A percentile compares a stretch with the other conserved stretches of the same genome.
These are phyloP conservation scores for Penicillium sp. DNA, from an alignment of 2,329 filamentous ascomycete species.

Conservation along the genomic window DNA sequence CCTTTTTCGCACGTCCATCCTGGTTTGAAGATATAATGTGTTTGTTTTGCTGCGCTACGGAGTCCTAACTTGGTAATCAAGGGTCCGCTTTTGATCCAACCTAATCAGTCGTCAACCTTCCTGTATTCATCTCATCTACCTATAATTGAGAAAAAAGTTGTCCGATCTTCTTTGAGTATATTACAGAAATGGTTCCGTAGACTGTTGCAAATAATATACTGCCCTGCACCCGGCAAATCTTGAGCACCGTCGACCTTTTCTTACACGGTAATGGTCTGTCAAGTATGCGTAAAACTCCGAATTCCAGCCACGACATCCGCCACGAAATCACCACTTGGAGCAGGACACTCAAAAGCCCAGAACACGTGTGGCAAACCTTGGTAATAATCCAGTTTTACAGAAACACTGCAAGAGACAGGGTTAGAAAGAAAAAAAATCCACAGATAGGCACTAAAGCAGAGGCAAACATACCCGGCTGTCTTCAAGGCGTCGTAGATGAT, in stretches of 20 bases:
- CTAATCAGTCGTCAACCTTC: too few species aligned
- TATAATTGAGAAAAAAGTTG: too few species aligned
- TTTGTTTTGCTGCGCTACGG: too few species aligned
- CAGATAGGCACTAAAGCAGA: background rate
- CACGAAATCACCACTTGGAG: constrained; percentile 5
- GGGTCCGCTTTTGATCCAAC: too few species aligned
- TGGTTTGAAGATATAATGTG: too few species aligned
- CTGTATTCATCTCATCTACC: too few species aligned
- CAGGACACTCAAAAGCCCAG: constrained; percentile 5
- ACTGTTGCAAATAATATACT: too few species aligned
- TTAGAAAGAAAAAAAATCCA: background rate
- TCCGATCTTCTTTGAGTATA: too few species aligned
- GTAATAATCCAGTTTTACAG: constrained; percentile 6
- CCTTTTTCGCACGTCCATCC: too few species aligned
- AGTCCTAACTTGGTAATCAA: too few species aligned
- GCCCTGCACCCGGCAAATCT: background rate
- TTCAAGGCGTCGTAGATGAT: constrained; percentile 2
- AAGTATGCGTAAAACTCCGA: background rate
- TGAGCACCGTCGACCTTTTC: background rate
- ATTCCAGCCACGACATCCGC: constrained; percentile 1
- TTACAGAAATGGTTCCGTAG: too few species aligned
- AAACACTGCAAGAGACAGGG: background rate
- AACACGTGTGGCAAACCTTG: constrained; percentile 5
- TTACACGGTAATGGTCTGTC: background rate
- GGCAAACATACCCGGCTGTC: constrained; percentile 3